Evolutionary conservation across 257 asterid genomes (phyloP), one percentile per base, ranked within the genome.

Genomic region (Orobanche coerulescens): DNA sequence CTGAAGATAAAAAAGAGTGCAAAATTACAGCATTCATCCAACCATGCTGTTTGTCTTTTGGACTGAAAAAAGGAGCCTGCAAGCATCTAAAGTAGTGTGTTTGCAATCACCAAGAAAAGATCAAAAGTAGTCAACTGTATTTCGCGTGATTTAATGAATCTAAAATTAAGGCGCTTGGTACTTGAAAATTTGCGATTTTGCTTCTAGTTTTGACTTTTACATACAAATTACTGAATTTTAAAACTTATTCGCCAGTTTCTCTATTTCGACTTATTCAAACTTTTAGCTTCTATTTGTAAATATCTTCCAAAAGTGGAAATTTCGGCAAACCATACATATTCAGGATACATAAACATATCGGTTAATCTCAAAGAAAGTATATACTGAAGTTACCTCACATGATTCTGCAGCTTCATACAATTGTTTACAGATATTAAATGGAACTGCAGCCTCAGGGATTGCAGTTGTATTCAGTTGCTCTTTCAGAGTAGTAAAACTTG

Each of bases 341-440:
- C 37, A 13, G 26, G 3, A 36, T 56, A 4, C 39, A 54, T 5
- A 5, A 20, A 67, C 18, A 34, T 47, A 43, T 42, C 36, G 18
- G 10, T 63, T 44, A 19, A 57, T 50, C 24, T 55, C 61, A 52
- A 59, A 62, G 56, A 61, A 52, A 18, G 54, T 30, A 34, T 40
- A 50, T n/a, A n/a, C 19, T 13, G 16, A 62, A 46, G 50, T 76
- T 79, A 93, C 98, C 94, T 93, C 95, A 64, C 97, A 93, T 37
- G 75, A 82, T 78, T 84, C 94, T 6, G 97, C 95, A 70, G 86
- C 95, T 68, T 73, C 85, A 62, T 88, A 81, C 74, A 93, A 67
- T 52, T 77, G 86, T 73, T 78, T 76, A 58, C 82, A 64, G 40
- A 88, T 73, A 65, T 34, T 67, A 28, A 66, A 52, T 3, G 65